Base-by-base conservation (phyloP, 345 rosid genomes). In the Raphanus raphanistrum region DNA sequence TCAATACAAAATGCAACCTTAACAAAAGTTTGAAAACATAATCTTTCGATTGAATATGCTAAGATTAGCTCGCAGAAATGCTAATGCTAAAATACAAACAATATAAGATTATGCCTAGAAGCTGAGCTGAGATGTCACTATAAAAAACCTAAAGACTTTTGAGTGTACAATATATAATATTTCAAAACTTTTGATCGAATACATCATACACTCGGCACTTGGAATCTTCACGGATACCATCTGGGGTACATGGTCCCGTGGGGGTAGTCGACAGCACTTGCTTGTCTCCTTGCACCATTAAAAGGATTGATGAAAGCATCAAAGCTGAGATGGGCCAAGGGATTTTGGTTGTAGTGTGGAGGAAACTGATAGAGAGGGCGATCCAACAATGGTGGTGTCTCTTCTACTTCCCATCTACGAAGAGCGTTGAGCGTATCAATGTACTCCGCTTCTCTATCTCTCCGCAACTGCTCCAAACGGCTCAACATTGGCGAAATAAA, bases 401-500 rank as follows among this genome's bases (percentile, higher is more conserved):
- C 17, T n/a, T n/a, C 55, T 5, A 7, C 55, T 48, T 48, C 55
- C 55, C 17, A 48, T 48, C 55, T 48, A n/a, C n/a, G 55, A 48
- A 48, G 55, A 13, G 55, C 55, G 17, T 48, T 48, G 55, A 48
- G 55, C 55, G n/a, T 48, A 5, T 48, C 17, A 5, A 48, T 6
- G 55, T 48, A 48, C 55, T 48, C 55, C 17, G 17, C 6, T 6
- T 48, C 55, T 48, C 55, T 48, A 4, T 48, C 55, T 48, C 55
- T 43, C 15, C 4, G 55, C 6, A 5, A 5, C 55, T 48, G 55
- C 55, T 48, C 55, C 96, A 21, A 21, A 21, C 21, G 21, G 21
- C 21, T 21, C 21, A 21, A 21, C 21, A 21, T 21, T 21, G 21
- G 21, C 2, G 86, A 88, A 15, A 82, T 80, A 3, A 58, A 59